Base-by-base conservation (phyloP, 192 early-diverging fungal genomes). In the Coemansia sp. region DNA sequence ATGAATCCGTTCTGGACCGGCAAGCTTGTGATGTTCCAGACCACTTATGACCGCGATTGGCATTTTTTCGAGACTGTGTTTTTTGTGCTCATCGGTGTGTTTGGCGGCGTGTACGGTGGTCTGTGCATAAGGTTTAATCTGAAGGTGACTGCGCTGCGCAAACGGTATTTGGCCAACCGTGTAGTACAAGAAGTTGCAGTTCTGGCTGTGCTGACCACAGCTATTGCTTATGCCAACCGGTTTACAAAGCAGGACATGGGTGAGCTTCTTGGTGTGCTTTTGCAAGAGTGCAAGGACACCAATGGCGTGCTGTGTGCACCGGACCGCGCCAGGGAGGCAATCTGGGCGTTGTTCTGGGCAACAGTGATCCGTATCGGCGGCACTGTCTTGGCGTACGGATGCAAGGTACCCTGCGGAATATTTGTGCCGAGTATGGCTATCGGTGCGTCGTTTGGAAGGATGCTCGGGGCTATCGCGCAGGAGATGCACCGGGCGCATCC, bases 21-120 rank as follows among this genome's bases (percentile, higher is more conserved):
- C 38, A 99, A 98, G 80, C 74, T 97, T 18, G 96, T 97, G 40
- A 87, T 96, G 88, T 99, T 98, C 76, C 95, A 98, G 77, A 94
- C 95, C 11, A 86, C 87, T 20, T 93, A 95, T 68, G 93, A 94
- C 68, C 82, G 93, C 54, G 90, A 94, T 56, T 99, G 96, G 96
- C 94, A 96, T 74, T 89, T 90, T 36, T 96, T 97, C 73, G 96
- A 98, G 78, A 75, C 94, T 7, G 64, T 91, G 10, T 88, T 96
- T 66, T 89, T 96, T 31, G 83, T 89, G 1, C 38, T 94, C 2
- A 72, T 98, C 30, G 91, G 91, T 28, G 77, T 89, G 30, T 90
- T 93, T 81, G 97, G 97, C 25, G 96, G 90, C 20, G 69, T 92
- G 28, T 92, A 89, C 56, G 92, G 92, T 29, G 89, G 91, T 0